Base-by-base conservation (phyloP, 2,329 filamentous ascomycete genomes). In the Amauroascus verrucosus region DNA sequence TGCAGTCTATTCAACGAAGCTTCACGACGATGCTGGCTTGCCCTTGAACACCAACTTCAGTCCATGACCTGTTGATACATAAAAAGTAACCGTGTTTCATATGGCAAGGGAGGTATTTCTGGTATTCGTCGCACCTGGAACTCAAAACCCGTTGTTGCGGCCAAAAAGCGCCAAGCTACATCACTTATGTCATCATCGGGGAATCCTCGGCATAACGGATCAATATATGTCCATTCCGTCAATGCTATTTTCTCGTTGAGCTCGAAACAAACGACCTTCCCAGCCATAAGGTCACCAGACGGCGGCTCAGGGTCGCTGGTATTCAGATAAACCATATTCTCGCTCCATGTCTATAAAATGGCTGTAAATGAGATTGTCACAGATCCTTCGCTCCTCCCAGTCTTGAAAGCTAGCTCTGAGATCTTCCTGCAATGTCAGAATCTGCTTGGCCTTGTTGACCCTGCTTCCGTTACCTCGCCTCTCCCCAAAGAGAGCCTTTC, bases 371-470 rank as follows among this genome's bases (percentile, higher is more conserved):
- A 76, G 20, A 78, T 83, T 58, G 78, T 88, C 57, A 80, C 77
- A 54, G 82, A 87, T 62, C 73, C 80, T 2, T 74, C 78, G 56
- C 81, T 95, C 45, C 75, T 77, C 54, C 77, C 81, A 5, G 84
- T 88, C 46, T 76, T 94, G 47, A 75, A 83, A 58, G 82, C 83
- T 53, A 89, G 87, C n/a, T 77, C 79, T 54, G 78, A 85, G 58
- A 83, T 87, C 14, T 83, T 86, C 60, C 73, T 82, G 48, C 85
- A 90, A 69, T 89, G 54, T 75, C 88, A 44, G 71, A 75, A 48
- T 73, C 76, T 51, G 16, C 53, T 51, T 32, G 50, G 40, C 16
- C 37, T 55, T 51, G 75, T 88, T 37, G 71, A 75, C 45, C 73
- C 75, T 43, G 69, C 75, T 33, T 62, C 72, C 46, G 68, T 75